These are phyloP conservation scores for Musa balbisiana DNA, from an alignment of 202 grass and related monocot species.

Conservation along the genomic window DNA sequence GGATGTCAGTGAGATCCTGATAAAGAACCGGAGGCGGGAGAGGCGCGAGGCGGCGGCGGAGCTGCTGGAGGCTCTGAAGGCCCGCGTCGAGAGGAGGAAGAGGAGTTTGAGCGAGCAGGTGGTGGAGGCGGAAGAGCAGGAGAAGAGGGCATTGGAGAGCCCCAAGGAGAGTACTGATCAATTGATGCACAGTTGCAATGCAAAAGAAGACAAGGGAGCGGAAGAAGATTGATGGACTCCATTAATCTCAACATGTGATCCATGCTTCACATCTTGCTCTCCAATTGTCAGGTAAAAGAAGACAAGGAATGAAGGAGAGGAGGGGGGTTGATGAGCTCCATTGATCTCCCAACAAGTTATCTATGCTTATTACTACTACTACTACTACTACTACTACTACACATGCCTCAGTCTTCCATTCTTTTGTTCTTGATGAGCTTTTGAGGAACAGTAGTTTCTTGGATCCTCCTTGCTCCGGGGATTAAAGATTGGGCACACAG, in stretches of 20 bases:
- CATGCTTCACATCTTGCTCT: background rate
- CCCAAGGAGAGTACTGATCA: slow-evolving; percentile 43
- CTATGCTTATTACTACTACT: too few relatives aligned
- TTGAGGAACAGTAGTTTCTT: too few relatives aligned
- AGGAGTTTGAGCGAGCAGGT: slow-evolving; percentile 8
- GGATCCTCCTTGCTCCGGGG: too few relatives aligned
- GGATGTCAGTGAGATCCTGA: slow-evolving; percentile 89
- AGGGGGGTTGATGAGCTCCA: too few relatives aligned
- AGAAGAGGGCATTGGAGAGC: slow-evolving; percentile 78
- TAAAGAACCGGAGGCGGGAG: slow-evolving; percentile 60
- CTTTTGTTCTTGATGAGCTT: too few relatives aligned
- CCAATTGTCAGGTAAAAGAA: background rate
- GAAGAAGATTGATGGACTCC: slow-evolving; percentile 17
- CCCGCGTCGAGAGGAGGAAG: slow-evolving; percentile 25
- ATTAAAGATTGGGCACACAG: too few relatives aligned
- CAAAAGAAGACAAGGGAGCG: slow-evolving; percentile 33
- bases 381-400: too few relatives aligned
- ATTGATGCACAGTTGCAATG: slow-evolving; percentile 29
- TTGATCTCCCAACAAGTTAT: too few relatives aligned
- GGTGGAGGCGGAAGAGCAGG: slow-evolving; percentile 36
- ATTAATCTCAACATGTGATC: background rate
- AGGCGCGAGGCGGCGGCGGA: slow-evolving; percentile 32
- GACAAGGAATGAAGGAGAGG: too few relatives aligned
- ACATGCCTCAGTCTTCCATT: too few relatives aligned
- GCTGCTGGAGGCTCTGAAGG: slow-evolving; percentile 35